Base-by-base conservation (phyloP, 2,329 filamentous ascomycete genomes). In the Cryphonectria nitschkei region DNA sequence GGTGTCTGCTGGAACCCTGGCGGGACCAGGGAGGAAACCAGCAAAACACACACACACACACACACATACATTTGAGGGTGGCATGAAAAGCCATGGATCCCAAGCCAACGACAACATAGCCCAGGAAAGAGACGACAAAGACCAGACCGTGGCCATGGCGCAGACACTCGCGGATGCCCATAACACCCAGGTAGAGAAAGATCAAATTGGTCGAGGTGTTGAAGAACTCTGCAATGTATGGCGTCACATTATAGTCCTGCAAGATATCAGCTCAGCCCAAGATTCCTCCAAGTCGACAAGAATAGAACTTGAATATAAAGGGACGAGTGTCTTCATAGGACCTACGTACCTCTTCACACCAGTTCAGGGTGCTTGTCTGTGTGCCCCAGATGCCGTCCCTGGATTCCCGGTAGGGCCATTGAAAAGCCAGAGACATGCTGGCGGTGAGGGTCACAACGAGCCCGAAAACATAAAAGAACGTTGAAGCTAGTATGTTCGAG, bases 141-240 rank as follows among this genome's bases (percentile, higher is more conserved):
- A 97, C 91, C 19, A 81, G 82, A 69, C 94, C 92, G 80, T 97
- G 93, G 22, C 86, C 85, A 80, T 97, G 86, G 74, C 85, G 86
- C 54, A 91, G 78, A 79, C 93, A 97, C 79, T 90, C 94, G 68
- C 84, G 82, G 73, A 96, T 88, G 34, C 95, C 95, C 77, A 91
- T 92, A 74, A 89, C 81, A 9, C 93, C 93, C 29, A 97, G 87
- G 79, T 87, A 92, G 75, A 97, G 85, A 80, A 97, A 97, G 34
- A 96, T 83, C 3, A 92, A 79, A 79, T 97, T 97, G 46, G 94
- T 97, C 43, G 95, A 76, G 3, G 93, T 93, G 81, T 93, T 82
- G 72, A 81, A 76, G 29, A 79, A 73, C 74, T 81, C 80, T 54
- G 80, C 80, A 67, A 77, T 79, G 74, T 81, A 81, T 19, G 74